phyloP scores from a whole-genome alignment of 805 yeast species.

The Dipodascopsis tothii region DNA sequence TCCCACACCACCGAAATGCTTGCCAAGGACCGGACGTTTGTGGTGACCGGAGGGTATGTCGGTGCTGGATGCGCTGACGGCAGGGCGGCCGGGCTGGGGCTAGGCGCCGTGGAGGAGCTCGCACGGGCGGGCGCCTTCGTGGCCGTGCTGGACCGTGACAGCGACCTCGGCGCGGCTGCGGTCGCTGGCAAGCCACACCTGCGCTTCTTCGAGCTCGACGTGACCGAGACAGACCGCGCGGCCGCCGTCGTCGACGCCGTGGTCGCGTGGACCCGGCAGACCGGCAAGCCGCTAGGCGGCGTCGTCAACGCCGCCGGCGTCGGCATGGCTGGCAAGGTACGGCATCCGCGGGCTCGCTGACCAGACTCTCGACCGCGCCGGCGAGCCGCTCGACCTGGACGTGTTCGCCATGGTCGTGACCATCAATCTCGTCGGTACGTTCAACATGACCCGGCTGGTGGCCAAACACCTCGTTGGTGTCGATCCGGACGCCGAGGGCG shows the following conservation, averaged over 20 bases:
- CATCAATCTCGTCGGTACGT: conserved; percentile 14
- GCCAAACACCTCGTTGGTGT: conserved; percentile 8
- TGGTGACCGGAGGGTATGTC: no score
- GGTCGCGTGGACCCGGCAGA: conserved; percentile 6
- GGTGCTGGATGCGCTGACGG: no score
- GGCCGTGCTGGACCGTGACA: conserved; percentile 14
- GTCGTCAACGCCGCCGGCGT: conserved; percentile 17
- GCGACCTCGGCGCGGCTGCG: conserved; percentile 2
- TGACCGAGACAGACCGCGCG: conserved; percentile 6
- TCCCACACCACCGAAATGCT: no score
- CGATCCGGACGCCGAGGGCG: conserved; percentile 9
- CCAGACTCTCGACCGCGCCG: conserved; percentile 8
- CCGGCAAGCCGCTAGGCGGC: conserved; percentile 9
- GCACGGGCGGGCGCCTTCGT: conserved; percentile 10
- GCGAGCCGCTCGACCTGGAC: conserved; percentile 8
- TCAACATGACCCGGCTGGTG: conserved; percentile 7
- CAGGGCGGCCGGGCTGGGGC: conserved; percentile 19
- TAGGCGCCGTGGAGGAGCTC: conserved; percentile 9
- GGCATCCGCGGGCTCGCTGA: neutral
- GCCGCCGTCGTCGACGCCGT: conserved; percentile 11
- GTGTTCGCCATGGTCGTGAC: conserved; percentile 10
- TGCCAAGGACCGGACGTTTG: no score
- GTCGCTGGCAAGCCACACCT: neutral
- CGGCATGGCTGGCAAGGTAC: conserved; percentile 5
- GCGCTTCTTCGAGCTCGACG: conserved; percentile 9